Base-by-base conservation (phyloP, 495 filamentous ascomycete species). In the Talaromyces adpressus region DNA sequence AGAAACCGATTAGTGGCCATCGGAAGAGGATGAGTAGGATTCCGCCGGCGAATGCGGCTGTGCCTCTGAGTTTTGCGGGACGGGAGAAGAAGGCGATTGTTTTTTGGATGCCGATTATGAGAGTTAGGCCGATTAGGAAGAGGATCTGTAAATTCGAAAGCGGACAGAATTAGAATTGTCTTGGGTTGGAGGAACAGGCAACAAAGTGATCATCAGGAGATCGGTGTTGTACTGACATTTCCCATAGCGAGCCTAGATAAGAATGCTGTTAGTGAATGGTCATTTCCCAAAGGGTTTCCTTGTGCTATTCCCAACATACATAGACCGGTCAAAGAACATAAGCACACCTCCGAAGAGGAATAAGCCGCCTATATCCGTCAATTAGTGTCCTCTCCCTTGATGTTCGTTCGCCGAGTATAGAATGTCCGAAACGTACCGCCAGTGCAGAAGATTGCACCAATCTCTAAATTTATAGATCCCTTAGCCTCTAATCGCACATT, bases 251-350 rank as follows among this genome's bases (percentile, higher is more conserved):
- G 85, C 83, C 80, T 85, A 64, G 65, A 67, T 30, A 23, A 30
- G 9, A n/a, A n/a, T 53, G 1, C 22, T 32, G n/a, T 54, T 59
- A 54, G 57, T 29, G 14, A 58, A 14, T n/a, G 12, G 7, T 2
- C 11, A 14, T 6, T 53, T 34, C 25, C 34, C 11, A 4, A 20
- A 12, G 7, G 0, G 1, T 47, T 4, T n/a, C 6, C 41, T 20
- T 6, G n/a, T 20, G 4, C 2, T 25, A 4, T 52, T 0, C 49
- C 1, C n/a, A 29, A 73, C 83, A 45, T 82, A 90, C 92, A 98
- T 90, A 67, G 94, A 91, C 63, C 95, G 87, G 76, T 98, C 94
- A 74, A 98, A 98, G 80, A 98, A 97, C 78, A 98, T 85, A 66
- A 98, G 75, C 4, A 98, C 90, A 59, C 94, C 94, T 64, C 91